These are phyloP conservation scores for Sporothrix pallida DNA, from an alignment of 2,329 filamentous ascomycete genomes.

Conservation along the genomic window DNA sequence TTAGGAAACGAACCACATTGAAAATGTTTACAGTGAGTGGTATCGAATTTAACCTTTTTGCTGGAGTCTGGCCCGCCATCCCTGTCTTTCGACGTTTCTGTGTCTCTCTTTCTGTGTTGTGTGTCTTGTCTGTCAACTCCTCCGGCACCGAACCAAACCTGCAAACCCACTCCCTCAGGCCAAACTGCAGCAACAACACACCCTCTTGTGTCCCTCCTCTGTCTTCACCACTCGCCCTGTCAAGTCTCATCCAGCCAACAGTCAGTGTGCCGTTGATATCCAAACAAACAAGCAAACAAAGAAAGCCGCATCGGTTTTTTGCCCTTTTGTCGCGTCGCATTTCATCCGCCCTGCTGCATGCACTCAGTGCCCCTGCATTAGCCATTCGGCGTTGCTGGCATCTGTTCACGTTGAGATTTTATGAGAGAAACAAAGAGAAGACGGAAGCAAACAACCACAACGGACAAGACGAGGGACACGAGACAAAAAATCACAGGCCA, in stretches of 20 bases:
- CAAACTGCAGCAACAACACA: neutral
- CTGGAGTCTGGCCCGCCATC: constrained; percentile 2
- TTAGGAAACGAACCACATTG: neutral
- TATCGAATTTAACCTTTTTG: constrained; percentile 23
- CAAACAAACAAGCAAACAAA: constrained; percentile 4
- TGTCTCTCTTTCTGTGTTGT: neutral
- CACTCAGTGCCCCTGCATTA: constrained; percentile 30
- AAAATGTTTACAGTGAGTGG: neutral
- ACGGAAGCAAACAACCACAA: too few species aligned
- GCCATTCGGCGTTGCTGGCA: constrained; percentile 27
- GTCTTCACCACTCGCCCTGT: neutral
- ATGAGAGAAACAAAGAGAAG: neutral
- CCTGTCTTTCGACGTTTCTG: neutral
- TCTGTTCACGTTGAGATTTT: neutral
- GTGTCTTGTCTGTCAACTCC: neutral
- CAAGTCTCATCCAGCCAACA: neutral
- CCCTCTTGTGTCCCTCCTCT: neutral
- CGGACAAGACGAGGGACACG: neutral
- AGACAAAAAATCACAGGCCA: neutral
- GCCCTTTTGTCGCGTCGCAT: neutral
- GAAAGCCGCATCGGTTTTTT: too few species aligned
- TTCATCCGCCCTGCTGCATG: constrained; percentile 18
- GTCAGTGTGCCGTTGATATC: neutral
- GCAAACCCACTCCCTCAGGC: neutral
- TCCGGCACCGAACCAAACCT: neutral